These are phyloP conservation scores for Potentilla sterilis DNA, from an alignment of 306 rosid species.

Conservation along the genomic window DNA sequence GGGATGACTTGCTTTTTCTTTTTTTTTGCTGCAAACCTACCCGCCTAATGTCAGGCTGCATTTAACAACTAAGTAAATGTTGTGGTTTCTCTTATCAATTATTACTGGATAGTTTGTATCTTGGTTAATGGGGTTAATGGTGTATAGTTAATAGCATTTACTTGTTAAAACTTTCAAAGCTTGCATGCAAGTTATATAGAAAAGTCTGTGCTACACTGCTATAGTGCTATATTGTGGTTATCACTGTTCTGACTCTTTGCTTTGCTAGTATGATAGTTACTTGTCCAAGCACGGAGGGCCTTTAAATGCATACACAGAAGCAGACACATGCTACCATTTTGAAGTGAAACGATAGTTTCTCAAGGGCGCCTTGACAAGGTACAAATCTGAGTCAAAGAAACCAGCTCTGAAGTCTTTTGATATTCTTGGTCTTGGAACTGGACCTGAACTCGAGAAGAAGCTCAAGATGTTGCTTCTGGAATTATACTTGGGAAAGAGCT, in stretches of 20 bases:
- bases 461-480: constrained; percentile 72
- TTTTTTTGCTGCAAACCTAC: background rate
- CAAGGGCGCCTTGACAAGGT: constrained; percentile 89
- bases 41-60: background rate
- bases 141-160: background rate
- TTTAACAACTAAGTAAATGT: background rate
- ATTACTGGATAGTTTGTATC: background rate
- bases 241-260: constrained; percentile 40
- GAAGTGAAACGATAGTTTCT: constrained; percentile 87
- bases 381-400: constrained; percentile 59
- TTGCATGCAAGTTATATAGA: constrained; percentile 19
- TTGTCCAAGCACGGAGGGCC: constrained; percentile 97
- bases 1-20: background rate
- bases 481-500: constrained; percentile 87
- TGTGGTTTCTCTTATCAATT: background rate
- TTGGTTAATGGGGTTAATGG: background rate
- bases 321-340: constrained; percentile 95
- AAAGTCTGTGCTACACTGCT: background rate
- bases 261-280: constrained; percentile 90
- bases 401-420: constrained; percentile 62
- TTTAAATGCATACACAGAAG: constrained; percentile 90
- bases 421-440: constrained; percentile 86
- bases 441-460: constrained; percentile 79
- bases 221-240: background rate
- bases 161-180: background rate